Percentiles rank a stretch among this genome's conserved stretches.
phyloP scores from a whole-genome alignment of 192 early-diverging fungal genomes.

The Thoreauomyces humboldtii region DNA sequence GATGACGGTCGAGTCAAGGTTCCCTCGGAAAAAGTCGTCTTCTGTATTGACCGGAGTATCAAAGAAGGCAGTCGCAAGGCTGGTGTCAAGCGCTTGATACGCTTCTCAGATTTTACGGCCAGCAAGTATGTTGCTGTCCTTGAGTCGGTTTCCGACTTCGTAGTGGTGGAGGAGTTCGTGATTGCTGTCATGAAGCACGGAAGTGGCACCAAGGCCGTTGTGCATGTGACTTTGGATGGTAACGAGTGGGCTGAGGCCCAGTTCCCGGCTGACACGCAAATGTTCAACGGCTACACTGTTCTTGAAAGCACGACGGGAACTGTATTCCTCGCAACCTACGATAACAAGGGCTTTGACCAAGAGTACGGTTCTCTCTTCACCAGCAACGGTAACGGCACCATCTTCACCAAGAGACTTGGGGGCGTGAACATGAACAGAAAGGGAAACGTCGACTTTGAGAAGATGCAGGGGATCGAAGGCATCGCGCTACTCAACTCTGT shows the following conservation, averaged over 20 bases:
- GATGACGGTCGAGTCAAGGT: conserved; percentile 40
- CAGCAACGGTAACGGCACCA: conserved; percentile 77
- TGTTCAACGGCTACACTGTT: conserved; percentile 77
- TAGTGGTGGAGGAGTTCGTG: conserved; percentile 73
- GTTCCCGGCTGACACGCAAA: conserved; percentile 74
- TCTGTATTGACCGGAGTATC: conserved; percentile 63
- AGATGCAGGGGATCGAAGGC: conserved; percentile 80
- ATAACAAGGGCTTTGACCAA: conserved; percentile 8
- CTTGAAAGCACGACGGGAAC: conserved; percentile 76
- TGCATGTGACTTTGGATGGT: conserved; percentile 79
- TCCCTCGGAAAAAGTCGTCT: conserved; percentile 61
- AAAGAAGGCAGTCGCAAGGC: conserved; percentile 58
- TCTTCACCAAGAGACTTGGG: conserved; percentile 56
- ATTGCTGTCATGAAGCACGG: conserved; percentile 62
- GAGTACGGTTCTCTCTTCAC: conserved; percentile 86
- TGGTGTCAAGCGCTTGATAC: conserved; percentile 36
- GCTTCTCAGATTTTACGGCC: conserved; percentile 17
- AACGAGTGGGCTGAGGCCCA: conserved; percentile 63
- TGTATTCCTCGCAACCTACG: conserved; percentile 77
- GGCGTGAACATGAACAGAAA: conserved; percentile 81
- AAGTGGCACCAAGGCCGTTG: conserved; percentile 8
- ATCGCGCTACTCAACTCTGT: conserved; percentile 86
- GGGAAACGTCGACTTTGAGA: conserved; percentile 81
- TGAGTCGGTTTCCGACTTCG: conserved; percentile 29
- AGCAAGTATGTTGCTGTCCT: conserved; percentile 25